These are phyloP conservation scores for Mucor saturninus DNA, from an alignment of 371 early-diverging fungal genomes.

Conservation along the genomic window DNA sequence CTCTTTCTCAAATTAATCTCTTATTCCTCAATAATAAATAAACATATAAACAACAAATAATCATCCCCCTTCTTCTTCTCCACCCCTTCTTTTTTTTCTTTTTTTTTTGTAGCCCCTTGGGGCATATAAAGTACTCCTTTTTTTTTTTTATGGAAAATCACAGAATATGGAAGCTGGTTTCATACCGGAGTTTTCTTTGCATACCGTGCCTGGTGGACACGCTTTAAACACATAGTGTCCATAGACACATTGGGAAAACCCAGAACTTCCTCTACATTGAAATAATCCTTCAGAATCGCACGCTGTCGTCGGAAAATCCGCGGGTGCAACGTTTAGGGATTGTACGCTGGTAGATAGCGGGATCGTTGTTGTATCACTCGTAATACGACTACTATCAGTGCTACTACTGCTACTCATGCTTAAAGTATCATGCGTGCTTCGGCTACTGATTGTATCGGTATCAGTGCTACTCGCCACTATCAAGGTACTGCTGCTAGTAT, in stretches of 20 bases:
- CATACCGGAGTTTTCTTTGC: conserved; percentile 15
- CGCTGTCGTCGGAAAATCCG: not conserved
- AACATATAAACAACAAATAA: not conserved
- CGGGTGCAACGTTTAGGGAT: not conserved
- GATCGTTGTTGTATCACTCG: not conserved
- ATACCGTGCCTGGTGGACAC: conserved; percentile 21
- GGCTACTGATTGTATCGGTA: too few relatives aligned
- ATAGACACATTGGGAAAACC: conserved; percentile 26
- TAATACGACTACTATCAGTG: too few relatives aligned
- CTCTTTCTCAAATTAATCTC: not conserved
- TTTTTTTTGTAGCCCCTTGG: too few relatives aligned
- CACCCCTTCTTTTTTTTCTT: not conserved
- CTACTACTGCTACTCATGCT: too few relatives aligned
- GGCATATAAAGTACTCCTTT: too few relatives aligned
- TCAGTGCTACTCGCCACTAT: too few relatives aligned
- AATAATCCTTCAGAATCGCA: not conserved
- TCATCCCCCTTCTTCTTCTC: too few relatives aligned
- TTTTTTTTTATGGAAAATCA: conserved; percentile 18
- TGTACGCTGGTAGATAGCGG: not conserved
- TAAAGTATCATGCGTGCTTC: too few relatives aligned
- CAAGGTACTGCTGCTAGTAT: too few relatives aligned
- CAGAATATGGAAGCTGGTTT: conserved; percentile 23
- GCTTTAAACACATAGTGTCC: conserved; percentile 13
- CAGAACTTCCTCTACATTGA: conserved; percentile 7
- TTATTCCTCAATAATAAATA: not conserved